Base-by-base conservation (phyloP, 768 basidiomycete genomes). In the Tylopilus sp. region DNA sequence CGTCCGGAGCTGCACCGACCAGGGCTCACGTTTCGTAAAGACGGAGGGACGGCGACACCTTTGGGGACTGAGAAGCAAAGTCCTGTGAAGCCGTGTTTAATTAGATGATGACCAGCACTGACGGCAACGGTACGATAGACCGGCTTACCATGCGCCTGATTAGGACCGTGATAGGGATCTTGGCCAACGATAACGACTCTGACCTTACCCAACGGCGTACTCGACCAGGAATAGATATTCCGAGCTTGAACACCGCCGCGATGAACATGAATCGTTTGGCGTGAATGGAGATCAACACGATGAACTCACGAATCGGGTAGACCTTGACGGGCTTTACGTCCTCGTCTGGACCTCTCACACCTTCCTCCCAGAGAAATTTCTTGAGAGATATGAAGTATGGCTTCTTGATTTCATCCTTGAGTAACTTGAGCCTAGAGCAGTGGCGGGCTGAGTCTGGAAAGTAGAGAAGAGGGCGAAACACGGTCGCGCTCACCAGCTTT, bases 151-250 rank as follows among this genome's bases (percentile, higher is more conserved):
- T 95, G 91, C 41, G 92, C 92, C 74, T 94, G 91, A 42, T 84
- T 82, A 35, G 73, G 69, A 54, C 80, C 79, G 65, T 90, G 88
- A 68, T 93, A 94, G 23, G 91, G 91, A 73, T 94, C 92, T 70
- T 93, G 91, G 8, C 88, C 88, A 48, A 98, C 78, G 52, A 97
- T 91, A 44, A 97, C 91, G 23, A 93, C 88, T 64, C 83, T 85
- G 55, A 98, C 82, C 55, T 84, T 82, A 12, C 88, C 86, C 15
- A 97, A 72, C 3, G 91, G 91, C 25, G 91, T 94, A 50, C 86
- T 79, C 3, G 91, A 90, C 94, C 94, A 98, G 12, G 91, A 78
- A 66, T 97, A 97, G 49, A 97, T 88, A 62, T 95, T 82, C 56
- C 77, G 74, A 13, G 92, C 94, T 86, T 65, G n/a, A n/a, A n/a